Conservation (phyloP, 345 rosid species). For the Barbarea vulgaris region DNA sequence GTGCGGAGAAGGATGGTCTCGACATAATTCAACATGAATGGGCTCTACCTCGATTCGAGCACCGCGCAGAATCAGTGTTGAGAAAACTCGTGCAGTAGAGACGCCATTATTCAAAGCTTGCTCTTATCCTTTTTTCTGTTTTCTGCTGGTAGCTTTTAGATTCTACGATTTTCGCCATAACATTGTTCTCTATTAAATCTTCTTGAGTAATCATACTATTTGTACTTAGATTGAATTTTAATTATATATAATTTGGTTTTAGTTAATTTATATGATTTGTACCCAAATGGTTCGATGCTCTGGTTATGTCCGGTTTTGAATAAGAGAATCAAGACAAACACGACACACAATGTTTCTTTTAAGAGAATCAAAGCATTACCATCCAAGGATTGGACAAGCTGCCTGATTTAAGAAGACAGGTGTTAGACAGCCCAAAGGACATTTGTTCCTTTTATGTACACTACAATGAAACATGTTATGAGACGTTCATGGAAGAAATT, state of each 20-base stretch:
- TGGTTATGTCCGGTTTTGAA: too few species aligned
- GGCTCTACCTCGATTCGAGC: slow-evolving; percentile 83
- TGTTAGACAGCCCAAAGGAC: too few species aligned
- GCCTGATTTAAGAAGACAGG: too few species aligned
- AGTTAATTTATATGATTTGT: not conserved
- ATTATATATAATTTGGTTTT: not conserved
- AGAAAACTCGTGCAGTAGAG: slow-evolving; percentile 60
- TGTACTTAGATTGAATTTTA: not conserved
- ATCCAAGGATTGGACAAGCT: too few species aligned
- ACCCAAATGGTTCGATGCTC: not conserved
- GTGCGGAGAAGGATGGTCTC: slow-evolving; percentile 80
- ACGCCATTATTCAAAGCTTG: not conserved
- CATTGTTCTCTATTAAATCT: not conserved
- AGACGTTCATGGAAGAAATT: too few species aligned
- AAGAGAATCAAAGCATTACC: too few species aligned
- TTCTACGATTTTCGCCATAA: slow-evolving; percentile 10
- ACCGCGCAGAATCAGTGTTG: slow-evolving; percentile 78
- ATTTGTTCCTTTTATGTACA: too few species aligned
- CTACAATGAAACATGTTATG: too few species aligned
- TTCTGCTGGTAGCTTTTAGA: slow-evolving; percentile 6
- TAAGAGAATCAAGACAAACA: too few species aligned
- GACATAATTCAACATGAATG: slow-evolving; percentile 75
- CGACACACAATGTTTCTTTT: too few species aligned
- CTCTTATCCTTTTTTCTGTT: not conserved
- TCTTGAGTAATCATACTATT: not conserved